Evolutionary conservation across 352 stramenopile genomes (phyloP).

Genomic region (Halophytophthora batemanensis): DNA sequence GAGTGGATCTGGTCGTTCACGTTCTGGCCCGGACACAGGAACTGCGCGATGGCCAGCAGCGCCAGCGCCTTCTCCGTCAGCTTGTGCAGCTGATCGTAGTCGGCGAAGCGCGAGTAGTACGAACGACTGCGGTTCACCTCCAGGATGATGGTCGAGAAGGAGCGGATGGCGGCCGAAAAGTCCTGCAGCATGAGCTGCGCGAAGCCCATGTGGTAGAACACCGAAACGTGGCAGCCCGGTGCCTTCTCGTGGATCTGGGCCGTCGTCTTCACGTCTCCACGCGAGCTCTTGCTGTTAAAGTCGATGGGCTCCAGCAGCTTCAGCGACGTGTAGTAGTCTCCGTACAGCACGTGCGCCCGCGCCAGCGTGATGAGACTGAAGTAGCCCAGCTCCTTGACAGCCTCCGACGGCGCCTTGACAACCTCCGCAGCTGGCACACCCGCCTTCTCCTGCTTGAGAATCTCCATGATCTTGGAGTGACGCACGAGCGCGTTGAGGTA

Average conservation of each 20-base stretch:
- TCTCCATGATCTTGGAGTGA: conserved; percentile 89
- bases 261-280: conserved; percentile 44
- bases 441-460: conserved; percentile 63
- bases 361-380: conserved; percentile 94
- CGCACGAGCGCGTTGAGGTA: conserved; percentile 94
- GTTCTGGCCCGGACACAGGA: conserved; percentile 83
- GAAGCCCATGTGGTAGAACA: conserved; percentile 98
- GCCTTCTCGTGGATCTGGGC: conserved; percentile 89
- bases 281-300: conserved; percentile 83
- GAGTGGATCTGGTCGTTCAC: conserved; percentile 85
- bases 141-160: conserved; percentile 88
- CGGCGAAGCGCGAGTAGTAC: conserved; percentile 89
- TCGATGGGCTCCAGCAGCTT: conserved; percentile 90
- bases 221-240: conserved; percentile 90
- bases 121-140: conserved; percentile 87
- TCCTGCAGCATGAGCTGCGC: conserved; percentile 97
- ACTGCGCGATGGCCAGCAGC: conserved; percentile 89
- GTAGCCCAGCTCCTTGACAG: conserved; percentile 92
- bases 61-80: conserved; percentile 94
- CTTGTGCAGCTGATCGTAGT: conserved; percentile 95
- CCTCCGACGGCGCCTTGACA: conserved; percentile 50
- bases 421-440: conserved; percentile 11
- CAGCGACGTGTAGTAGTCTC: conserved; percentile 95
- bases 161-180: conserved; percentile 91
- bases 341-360: conserved; percentile 95